A percentile compares a stretch with the other conserved stretches of the same genome.
Evolutionary conservation across 2,329 filamentous ascomycete species (phyloP).

Genomic region (Aspergillus fumigatiaffinis): DNA sequence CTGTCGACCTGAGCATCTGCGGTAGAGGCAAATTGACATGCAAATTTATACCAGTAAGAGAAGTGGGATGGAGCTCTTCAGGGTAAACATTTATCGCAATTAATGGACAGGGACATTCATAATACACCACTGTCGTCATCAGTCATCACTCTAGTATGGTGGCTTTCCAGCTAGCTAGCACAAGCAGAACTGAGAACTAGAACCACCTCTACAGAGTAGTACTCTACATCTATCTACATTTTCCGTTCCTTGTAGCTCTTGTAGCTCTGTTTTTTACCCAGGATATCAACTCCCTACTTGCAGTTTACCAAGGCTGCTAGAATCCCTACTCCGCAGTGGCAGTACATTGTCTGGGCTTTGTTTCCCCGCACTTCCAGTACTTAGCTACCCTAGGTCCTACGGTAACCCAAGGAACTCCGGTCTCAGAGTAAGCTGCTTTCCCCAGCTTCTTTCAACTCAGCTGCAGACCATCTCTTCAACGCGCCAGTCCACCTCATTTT

Average conservation of each 20-base stretch:
- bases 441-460: constrained; percentile 16
- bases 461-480: background rate
- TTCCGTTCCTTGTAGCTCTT: background rate
- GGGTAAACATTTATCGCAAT: background rate
- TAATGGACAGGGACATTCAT: background rate
- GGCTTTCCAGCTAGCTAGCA: background rate
- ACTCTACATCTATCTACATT: background rate
- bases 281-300: background rate
- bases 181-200: background rate
- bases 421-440: constrained; percentile 9
- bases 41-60: background rate
- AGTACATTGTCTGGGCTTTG: background rate
- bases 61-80: background rate
- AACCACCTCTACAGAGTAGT: background rate
- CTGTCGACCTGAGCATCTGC: background rate
- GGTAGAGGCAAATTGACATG: background rate
- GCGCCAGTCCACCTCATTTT: constrained; percentile 5
- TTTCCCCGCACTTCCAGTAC: constrained; percentile 18
- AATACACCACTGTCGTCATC: background rate
- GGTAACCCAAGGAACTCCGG: background rate
- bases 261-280: background rate
- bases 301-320: background rate
- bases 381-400: background rate
- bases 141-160: background rate
- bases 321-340: background rate